These are phyloP conservation scores for Dictyostelium citrinum DNA, from an alignment of 78 protist species.

Conservation along the genomic window DNA sequence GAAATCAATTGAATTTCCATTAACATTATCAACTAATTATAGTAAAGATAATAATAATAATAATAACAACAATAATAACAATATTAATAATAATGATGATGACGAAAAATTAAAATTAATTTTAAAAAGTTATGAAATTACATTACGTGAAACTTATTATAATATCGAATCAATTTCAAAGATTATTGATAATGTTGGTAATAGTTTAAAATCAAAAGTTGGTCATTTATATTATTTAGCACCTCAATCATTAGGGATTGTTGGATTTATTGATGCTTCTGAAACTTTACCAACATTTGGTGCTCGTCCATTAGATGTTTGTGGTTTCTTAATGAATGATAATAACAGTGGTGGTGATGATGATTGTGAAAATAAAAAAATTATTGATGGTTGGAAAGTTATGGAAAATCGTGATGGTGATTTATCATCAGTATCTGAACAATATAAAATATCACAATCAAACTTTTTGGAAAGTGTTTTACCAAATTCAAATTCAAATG, in stretches of 20 bases:
- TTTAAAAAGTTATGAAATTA: constrained; percentile 29
- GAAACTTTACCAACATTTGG: constrained; percentile 84
- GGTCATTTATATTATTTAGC: constrained; percentile 57
- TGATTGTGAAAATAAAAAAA: background rate
- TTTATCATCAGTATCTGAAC: constrained; percentile 12
- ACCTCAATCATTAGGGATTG: constrained; percentile 28
- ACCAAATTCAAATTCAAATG: constrained; percentile 6
- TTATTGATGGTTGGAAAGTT: constrained; percentile 55
- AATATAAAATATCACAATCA: constrained; percentile 28
- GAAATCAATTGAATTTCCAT: background rate
- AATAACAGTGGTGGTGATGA: background rate
- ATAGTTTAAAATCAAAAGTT: background rate
- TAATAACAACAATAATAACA: background rate
- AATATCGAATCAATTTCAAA: constrained; percentile 1
- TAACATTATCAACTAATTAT: background rate
- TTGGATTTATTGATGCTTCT: constrained; percentile 83
- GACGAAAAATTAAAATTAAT: background rate
- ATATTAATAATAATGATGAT: background rate
- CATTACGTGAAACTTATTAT: constrained; percentile 45
- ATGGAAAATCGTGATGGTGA: constrained; percentile 69
- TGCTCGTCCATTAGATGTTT: constrained; percentile 57
- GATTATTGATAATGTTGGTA: constrained; percentile 11
- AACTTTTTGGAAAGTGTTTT: constrained; percentile 4
- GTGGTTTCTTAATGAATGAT: constrained; percentile 48
- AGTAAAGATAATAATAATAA: background rate